phyloP scores from a whole-genome alignment of 257 asterid genomes.

The Ilex aquifolium region DNA sequence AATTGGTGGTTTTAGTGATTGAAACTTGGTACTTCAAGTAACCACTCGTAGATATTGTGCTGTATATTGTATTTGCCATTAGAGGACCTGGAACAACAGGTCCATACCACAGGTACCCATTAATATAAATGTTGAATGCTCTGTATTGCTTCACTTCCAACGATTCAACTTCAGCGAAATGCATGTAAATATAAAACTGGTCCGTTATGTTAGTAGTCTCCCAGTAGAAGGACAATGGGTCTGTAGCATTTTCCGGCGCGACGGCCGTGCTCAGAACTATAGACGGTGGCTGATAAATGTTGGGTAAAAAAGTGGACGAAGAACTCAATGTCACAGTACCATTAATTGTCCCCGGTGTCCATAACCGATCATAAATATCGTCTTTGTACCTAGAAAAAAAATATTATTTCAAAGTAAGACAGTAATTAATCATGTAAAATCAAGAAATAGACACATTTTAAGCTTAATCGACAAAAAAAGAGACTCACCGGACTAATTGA shows the following conservation, averaged over 20 bases:
- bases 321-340: neutral
- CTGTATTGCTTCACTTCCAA: constrained; percentile 13
- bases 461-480: no score
- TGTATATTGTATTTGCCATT: neutral
- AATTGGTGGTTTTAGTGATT: neutral
- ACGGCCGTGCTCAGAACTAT: constrained; percentile 23
- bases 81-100: neutral
- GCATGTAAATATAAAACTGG: constrained; percentile 13
- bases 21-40: neutral
- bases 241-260: neutral
- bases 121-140: constrained; percentile 7
- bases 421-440: no score
- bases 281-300: neutral
- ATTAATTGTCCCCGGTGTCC: constrained; percentile 2
- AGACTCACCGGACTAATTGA: no score
- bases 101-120: neutral
- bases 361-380: constrained; percentile 25
- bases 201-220: neutral
- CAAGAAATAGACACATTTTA: no score
- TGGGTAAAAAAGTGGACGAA: neutral
- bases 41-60: neutral
- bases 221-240: neutral
- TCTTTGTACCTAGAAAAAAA: constrained; percentile 21
- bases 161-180: constrained; percentile 24
- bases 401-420: no score